Evolutionary conservation across 805 yeast species (phyloP).

Genomic region (Candida nanaspora): DNA sequence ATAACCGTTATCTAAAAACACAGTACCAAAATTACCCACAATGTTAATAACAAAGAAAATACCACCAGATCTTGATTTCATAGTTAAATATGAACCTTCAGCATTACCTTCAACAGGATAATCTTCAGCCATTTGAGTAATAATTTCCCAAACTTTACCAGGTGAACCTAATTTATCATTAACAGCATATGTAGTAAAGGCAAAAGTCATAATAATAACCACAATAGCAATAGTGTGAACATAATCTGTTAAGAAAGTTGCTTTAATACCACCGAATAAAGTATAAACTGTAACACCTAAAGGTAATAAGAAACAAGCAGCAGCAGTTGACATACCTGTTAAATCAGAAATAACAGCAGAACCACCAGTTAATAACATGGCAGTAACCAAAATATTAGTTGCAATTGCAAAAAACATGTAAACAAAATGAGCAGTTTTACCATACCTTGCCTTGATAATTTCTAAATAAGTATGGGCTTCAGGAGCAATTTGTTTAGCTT

Average conservation of each 20-base stretch:
- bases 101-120: constrained; percentile 75
- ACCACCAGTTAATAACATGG: constrained; percentile 88
- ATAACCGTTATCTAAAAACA: constrained; percentile 79
- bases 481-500: constrained; percentile 84
- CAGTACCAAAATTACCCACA: constrained; percentile 87
- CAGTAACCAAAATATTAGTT: constrained; percentile 84
- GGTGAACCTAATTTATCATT: constrained; percentile 73
- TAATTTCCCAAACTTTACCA: constrained; percentile 65
- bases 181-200: constrained; percentile 74
- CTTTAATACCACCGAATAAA: constrained; percentile 74
- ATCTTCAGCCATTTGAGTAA: constrained; percentile 50
- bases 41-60: constrained; percentile 83
- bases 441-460: constrained; percentile 75
- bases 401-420: constrained; percentile 77
- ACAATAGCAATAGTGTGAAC: constrained; percentile 76
- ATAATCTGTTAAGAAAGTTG: constrained; percentile 76
- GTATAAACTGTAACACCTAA: constrained; percentile 72
- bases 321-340: constrained; percentile 74
- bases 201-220: constrained; percentile 72
- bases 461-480: constrained; percentile 89
- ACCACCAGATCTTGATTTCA: constrained; percentile 81
- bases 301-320: constrained; percentile 78
- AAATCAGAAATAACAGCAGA: constrained; percentile 73
- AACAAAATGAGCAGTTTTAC: constrained; percentile 62
- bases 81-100: constrained; percentile 81